Evolutionary conservation across 2,329 filamentous ascomycete species (phyloP).

Genomic region (Zarea fungicola): DNA sequence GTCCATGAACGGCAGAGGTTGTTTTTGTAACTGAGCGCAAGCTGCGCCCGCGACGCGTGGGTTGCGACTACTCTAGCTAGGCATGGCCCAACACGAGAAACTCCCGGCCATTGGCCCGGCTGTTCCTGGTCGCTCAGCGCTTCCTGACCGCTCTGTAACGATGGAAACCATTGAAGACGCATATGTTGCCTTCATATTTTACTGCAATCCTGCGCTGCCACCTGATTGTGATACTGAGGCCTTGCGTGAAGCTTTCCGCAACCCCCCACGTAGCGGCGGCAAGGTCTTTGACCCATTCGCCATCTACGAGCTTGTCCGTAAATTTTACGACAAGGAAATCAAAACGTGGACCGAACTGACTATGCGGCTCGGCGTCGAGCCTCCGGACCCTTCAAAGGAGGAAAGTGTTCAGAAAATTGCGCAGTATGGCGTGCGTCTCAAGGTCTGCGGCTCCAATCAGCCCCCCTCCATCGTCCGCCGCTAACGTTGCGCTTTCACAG

Average conservation of each 20-base stretch:
- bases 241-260: constrained; percentile 70
- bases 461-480: background rate
- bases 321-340: constrained; percentile 75
- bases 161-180: constrained; percentile 71
- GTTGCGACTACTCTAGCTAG: too few relatives aligned
- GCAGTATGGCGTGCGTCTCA: constrained; percentile 87
- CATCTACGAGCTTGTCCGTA: constrained; percentile 72
- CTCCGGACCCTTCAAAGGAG: constrained; percentile 73
- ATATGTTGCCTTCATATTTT: constrained; percentile 79
- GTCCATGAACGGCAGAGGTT: too few relatives aligned
- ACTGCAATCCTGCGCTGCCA: constrained; percentile 77
- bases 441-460: constrained; percentile 53
- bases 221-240: constrained; percentile 63
- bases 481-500: constrained; percentile 35
- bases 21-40: too few relatives aligned
- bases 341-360: constrained; percentile 91
- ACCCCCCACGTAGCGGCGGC: constrained; percentile 78
- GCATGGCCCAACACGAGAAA: background rate
- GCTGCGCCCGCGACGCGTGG: too few relatives aligned
- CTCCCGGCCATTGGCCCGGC: background rate
- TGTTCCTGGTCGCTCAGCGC: constrained; percentile 20
- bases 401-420: constrained; percentile 92
- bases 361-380: constrained; percentile 80
- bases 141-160: constrained; percentile 65
- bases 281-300: constrained; percentile 77